phyloP scores from a whole-genome alignment of 768 basidiomycete species.

The Boletus rubroflammeus region DNA sequence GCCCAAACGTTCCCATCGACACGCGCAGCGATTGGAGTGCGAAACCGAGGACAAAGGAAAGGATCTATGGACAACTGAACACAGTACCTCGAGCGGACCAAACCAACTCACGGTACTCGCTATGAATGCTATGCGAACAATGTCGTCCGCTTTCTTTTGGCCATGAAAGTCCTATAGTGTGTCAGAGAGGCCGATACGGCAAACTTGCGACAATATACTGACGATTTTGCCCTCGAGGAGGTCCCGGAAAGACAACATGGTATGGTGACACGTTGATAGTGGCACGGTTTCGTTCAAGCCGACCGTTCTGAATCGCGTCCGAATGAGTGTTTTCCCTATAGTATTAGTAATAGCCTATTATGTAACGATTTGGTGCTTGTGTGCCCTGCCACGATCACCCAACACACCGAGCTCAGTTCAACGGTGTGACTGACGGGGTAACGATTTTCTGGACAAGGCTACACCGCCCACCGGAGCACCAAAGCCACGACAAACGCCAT shows the following conservation, averaged over 20 bases:
- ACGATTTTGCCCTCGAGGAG: conserved; percentile 32
- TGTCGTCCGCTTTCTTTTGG: conserved; percentile 25
- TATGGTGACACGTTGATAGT: conserved; percentile 11
- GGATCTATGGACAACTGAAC: conserved; percentile 13
- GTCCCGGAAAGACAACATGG: conserved; percentile 25
- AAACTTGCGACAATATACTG: neutral
- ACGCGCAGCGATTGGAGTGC: conserved; percentile 26
- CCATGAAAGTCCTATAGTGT: conserved; percentile 30
- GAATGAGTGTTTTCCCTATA: neutral
- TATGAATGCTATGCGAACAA: conserved; percentile 23
- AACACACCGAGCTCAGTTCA: neutral
- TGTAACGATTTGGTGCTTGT: conserved; percentile 10
- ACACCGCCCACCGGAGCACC: neutral
- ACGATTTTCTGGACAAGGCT: neutral
- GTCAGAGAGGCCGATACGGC: conserved; percentile 1
- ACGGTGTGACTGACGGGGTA: neutral
- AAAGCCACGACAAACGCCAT: neutral
- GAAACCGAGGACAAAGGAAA: conserved; percentile 31
- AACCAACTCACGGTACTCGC: conserved; percentile 21
- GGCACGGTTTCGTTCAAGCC: too few species aligned
- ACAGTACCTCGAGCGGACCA: neutral
- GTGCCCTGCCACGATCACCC: neutral
- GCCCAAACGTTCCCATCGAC: conserved; percentile 22
- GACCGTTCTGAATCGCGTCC: too few species aligned
- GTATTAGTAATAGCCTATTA: too few species aligned